Evolutionary conservation across 169 alveolate genomes (phyloP).

Genomic region (Cryptosporidium sp.): DNA sequence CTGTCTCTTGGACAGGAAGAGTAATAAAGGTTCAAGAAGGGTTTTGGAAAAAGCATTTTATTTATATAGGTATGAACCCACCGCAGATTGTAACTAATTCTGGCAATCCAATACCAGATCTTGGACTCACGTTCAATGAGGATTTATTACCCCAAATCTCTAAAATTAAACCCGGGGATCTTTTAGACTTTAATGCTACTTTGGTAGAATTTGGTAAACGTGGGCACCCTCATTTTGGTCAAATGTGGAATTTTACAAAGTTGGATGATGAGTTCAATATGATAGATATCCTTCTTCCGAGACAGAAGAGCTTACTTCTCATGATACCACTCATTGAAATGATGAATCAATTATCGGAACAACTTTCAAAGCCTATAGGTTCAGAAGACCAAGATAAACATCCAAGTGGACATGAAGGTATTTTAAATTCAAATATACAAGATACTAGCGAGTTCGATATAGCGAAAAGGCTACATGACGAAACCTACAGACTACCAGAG

Average conservation of each 20-base stretch:
- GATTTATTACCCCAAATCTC: conserved; percentile 62
- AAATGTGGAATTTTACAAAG: conserved; percentile 76
- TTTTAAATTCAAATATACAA: not conserved
- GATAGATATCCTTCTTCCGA: conserved; percentile 29
- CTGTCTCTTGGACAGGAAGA: conserved; percentile 77
- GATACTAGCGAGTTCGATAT: not conserved
- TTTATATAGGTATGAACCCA: conserved; percentile 74
- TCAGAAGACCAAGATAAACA: conserved; percentile 6
- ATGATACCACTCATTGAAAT: conserved; percentile 70
- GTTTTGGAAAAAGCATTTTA: conserved; percentile 72
- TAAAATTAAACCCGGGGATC: conserved; percentile 60
- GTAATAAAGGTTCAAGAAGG: conserved; percentile 77
- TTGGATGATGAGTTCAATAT: conserved; percentile 38
- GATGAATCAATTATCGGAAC: conserved; percentile 70
- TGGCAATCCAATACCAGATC: conserved; percentile 69
- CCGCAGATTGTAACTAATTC: conserved; percentile 59
- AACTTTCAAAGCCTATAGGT: conserved; percentile 44
- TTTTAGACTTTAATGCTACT: conserved; percentile 68
- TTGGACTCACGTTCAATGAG: conserved; percentile 67
- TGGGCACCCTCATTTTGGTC: conserved; percentile 76
- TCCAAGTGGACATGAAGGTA: not conserved
- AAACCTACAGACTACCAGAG: conserved; percentile 24
- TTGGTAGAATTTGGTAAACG: conserved; percentile 73
- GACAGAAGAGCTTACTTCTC: conserved; percentile 39
- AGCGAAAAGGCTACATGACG: not conserved